Conservation (phyloP, 306 rosid genomes). For the Crataegus laevigata region DNA sequence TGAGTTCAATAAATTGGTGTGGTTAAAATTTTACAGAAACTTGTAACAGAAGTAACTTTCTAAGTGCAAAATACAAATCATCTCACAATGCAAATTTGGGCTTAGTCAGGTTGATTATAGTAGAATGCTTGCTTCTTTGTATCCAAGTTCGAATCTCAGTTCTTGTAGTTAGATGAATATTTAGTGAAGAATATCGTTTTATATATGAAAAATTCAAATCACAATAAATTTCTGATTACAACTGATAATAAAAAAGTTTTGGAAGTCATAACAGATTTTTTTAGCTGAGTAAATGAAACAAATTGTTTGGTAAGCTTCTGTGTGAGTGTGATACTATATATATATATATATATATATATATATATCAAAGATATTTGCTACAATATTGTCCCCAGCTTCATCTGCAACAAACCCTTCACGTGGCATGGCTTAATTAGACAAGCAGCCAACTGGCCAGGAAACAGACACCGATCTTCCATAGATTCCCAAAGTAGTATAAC, state of each 20-base stretch:
- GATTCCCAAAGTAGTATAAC: neutral
- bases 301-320: neutral
- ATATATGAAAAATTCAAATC: neutral
- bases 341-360: too few relatives aligned
- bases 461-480: neutral
- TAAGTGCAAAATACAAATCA: neutral
- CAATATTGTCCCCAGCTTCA: constrained; percentile 11
- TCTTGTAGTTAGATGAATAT: neutral
- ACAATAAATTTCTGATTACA: neutral
- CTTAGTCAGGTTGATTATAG: neutral
- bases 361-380: neutral
- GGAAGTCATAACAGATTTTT: neutral
- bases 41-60: neutral
- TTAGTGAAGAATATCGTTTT: neutral
- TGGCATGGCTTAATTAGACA: neutral
- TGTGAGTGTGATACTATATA: neutral
- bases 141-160: neutral
- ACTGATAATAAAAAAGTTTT: neutral
- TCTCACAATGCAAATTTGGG: neutral
- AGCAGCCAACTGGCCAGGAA: constrained; percentile 3
- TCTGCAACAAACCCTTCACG: neutral
- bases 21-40: neutral
- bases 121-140: neutral
- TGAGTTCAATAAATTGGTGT: neutral
- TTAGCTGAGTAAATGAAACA: neutral